phyloP scores from a whole-genome alignment of 2,329 filamentous ascomycete genomes.

The Paecilomyces sp. region DNA sequence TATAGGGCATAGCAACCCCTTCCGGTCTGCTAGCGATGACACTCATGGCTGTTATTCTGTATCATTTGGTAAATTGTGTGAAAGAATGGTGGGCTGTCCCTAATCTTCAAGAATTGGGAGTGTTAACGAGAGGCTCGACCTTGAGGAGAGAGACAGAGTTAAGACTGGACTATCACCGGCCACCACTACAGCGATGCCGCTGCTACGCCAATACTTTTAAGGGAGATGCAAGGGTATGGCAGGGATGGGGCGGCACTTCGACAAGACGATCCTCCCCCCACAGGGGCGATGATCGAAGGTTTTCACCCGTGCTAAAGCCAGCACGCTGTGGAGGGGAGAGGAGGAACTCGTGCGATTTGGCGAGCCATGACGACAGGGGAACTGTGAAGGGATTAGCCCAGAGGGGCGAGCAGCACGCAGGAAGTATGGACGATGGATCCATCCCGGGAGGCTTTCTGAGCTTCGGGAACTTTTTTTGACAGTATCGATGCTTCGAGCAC shows the following conservation, averaged over 20 bases:
- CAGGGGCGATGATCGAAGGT: neutral
- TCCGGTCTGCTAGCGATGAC: constrained; percentile 33
- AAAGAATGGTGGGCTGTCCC: neutral
- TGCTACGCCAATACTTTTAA: neutral
- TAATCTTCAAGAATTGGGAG: neutral
- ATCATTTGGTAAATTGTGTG: constrained; percentile 7
- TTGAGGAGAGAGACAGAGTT: constrained; percentile 1
- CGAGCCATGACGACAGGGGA: neutral
- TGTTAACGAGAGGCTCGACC: constrained; percentile 3
- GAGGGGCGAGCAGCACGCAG: neutral
- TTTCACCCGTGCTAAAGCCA: neutral
- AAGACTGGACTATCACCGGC: neutral
- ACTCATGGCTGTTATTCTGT: constrained; percentile 23
- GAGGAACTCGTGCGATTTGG: neutral
- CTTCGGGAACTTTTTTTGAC: neutral
- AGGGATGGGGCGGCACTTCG: neutral
- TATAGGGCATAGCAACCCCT: constrained; percentile 24
- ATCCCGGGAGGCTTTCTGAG: neutral
- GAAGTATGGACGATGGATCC: neutral
- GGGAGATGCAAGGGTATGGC: neutral
- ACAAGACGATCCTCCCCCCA: constrained; percentile 1
- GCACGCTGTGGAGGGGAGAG: neutral
- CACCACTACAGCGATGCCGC: neutral
- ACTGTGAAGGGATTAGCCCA: neutral
- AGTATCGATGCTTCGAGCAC: neutral